Base-by-base conservation (phyloP, 73 alveolate species). In the Paramecium pentaurelia region DNA sequence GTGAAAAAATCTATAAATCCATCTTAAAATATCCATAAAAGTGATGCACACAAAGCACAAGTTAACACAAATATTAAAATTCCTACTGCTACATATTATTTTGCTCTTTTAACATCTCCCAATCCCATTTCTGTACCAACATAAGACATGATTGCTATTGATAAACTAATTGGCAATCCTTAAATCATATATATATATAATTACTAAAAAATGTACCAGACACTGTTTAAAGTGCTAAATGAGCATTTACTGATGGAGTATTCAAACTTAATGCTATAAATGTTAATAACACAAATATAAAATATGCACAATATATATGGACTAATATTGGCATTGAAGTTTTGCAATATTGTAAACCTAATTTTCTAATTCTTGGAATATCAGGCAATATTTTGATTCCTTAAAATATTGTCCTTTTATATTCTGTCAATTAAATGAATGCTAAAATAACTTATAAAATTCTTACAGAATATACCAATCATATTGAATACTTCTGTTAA, bases 51-150 rank as follows among this genome's bases (percentile, higher is more conserved):
- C 16, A 28, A 32, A 8, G 25, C n/a, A 27, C 32, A 32, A 2
- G 86, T 27, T 18, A 71, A 9, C 6, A 36, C 14, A 34, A 27
- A 71, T 12, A 71, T 18, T 2, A 71, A 7, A 4, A 71, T 16
- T 32, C 86, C 86, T 2, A 18, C 58, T 10, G n/a, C 16, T 0
- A 40, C 42, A 71, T 71, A 71, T 71, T 36, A 14, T 16, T 71
- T 25, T 27, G 86, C 86, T 18, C 34, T 4, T 30, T 22, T 32
- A 6, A 71, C 32, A 36, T 71, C 32, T 71, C 58, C 47, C 6
- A 10, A 28, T 71, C 86, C 86, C 86, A 71, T 71, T 34, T 71
- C 86, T 9, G 86, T 27, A 34, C 86, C 86, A 71, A 71, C 86
- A 71, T 71, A 71, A 4, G 86, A 28, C 86, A 71, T 71, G 11